Evolutionary conservation across 129 eudicot species (phyloP).

Genomic region (Sambucus nigra): DNA sequence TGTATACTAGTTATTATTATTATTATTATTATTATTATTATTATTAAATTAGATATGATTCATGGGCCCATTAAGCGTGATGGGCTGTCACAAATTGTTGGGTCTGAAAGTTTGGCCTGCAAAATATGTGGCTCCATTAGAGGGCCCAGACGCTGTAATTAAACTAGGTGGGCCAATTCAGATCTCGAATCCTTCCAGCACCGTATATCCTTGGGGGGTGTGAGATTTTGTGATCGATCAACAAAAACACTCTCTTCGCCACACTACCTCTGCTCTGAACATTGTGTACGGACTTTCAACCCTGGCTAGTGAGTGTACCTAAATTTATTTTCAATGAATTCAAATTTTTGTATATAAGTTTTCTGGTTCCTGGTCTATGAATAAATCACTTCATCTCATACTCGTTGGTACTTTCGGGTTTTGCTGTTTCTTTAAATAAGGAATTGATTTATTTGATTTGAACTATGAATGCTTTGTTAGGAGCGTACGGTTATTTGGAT

Average conservation of each 20-base stretch:
- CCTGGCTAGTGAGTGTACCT: neutral
- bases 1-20: no score
- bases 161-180: no score
- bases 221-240: neutral
- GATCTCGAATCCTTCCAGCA: no score
- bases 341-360: no score
- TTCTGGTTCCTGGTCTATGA: neutral
- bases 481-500: neutral
- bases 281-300: neutral
- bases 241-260: neutral
- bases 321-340: neutral
- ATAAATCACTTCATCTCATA: neutral
- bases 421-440: neutral
- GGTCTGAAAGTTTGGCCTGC: no score
- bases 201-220: neutral
- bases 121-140: no score
- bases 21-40: no score
- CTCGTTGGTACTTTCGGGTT: neutral
- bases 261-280: neutral
- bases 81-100: no score
- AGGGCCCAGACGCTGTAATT: no score
- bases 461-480: neutral
- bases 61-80: no score
- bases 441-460: neutral
- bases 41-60: no score